Base-by-base conservation (phyloP, 176 grass and related monocot species). In the Raddia guianensis region DNA sequence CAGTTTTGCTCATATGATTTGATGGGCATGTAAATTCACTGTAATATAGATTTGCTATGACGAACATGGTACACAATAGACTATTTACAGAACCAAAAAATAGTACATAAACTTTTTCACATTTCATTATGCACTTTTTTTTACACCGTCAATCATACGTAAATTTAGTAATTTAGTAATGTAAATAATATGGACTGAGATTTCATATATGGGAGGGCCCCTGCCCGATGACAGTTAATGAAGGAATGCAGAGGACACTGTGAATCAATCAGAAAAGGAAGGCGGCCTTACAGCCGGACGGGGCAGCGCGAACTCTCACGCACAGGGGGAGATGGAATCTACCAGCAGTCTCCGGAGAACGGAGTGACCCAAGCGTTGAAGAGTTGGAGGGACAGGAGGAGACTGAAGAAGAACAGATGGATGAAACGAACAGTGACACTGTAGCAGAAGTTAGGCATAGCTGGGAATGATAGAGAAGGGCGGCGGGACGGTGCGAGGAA, bases 271-370 rank as follows among this genome's bases (percentile, higher is more conserved):
- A 40, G n/a, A 40, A 13, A 12, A 1, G 6, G 6, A 54, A 63
- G 47, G n/a, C n/a, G n/a, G n/a, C n/a, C n/a, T n/a, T 27, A 34
- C 7, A 20, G 34, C 34, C 9, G 18, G 78, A 80, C 66, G 52
- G n/a, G 53, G 32, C 66, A n/a, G 27, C 27, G 27, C 27, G 5
- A 13, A 5, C 60, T 19, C 20, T 11, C 81, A 16, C 49, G 7
- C 70, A 32, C 49, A 14, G 44, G 82, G 78, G 55, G 63, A 14
- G 33, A 74, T 77, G 55, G 63, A 10, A 70, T 70, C 46, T 59
- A 67, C 27, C 19, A 35, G 54, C 13, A 13, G 21, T 52, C 21
- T 51, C 66, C 63, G 80, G 72, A 52, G 5, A 15, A 43, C 9
- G 27, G 0, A 27, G 27, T 71, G 55, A 70, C 43, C 16, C 5